Evolutionary conservation across 345 rosid species (phyloP), one percentile per base, ranked within the genome.

Genomic region (Adansonia digitata): DNA sequence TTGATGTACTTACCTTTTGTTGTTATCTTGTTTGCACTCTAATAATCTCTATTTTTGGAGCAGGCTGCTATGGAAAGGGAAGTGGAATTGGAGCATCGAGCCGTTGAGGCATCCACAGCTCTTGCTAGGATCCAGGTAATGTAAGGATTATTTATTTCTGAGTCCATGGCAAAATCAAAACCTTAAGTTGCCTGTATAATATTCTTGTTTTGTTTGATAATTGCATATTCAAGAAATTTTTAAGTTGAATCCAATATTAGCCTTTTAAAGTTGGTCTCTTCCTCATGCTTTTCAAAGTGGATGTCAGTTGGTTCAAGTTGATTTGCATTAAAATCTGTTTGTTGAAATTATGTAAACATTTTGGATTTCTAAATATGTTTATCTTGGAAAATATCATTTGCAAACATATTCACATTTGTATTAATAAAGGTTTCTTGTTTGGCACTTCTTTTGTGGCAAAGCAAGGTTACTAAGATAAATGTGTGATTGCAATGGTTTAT

Each of bases 61-160:
- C 84, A 96, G 99, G 97, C 97, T 85, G 89, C 97, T 60, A 90
- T 87, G 97, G 98, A 92, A 75, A 90, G 99, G 89, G 97, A 95
- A 84, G 91, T 86, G 76, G 98, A 95, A 74, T 78, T 91, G 80
- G 97, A 95, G 82, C 96, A 93, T 81, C 88, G 93, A 82, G 98
- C 99, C 73, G 84, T 90, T 72, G 97, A 95, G 83, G 81, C 97
- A 71, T 89, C 99, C 73, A 85, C 97, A 18, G 98, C 92, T 72
- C 93, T 95, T 76, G 94, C 97, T 76, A 90, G 92, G 81, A 81
- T 87, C 73, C 99, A 95, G 97, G 99, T 93, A 86, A 86, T 68
- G 66, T 80, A 76, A 64, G 74, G 67, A 80, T 48, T 71, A 31
- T 29, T 55, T 68, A 27, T 71, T 56, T 63, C 60, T 75, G 64